Conservation (phyloP, 1,284 basidiomycete species). For the Papiliotrema nemorosa region DNA sequence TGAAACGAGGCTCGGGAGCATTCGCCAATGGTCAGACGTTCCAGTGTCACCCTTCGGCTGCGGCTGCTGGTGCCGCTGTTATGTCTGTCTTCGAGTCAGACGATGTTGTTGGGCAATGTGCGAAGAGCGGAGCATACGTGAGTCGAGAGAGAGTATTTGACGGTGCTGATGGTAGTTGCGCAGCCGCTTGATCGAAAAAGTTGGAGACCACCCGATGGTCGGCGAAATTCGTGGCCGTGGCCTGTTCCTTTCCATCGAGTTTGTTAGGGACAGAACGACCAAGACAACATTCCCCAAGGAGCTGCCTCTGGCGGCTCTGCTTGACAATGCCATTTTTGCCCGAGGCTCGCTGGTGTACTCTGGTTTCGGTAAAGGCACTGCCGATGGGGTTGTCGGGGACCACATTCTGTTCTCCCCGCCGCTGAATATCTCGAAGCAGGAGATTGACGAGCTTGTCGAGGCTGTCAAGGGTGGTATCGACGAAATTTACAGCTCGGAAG, state of each 20-base stretch:
- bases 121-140: constrained; percentile 15
- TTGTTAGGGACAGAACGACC: constrained; percentile 45
- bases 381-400: constrained; percentile 36
- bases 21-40: constrained; percentile 77
- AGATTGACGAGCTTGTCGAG: constrained; percentile 22
- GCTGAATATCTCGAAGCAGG: constrained; percentile 29
- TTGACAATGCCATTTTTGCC: constrained; percentile 24
- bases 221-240: constrained; percentile 56
- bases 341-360: constrained; percentile 31
- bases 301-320: constrained; percentile 17
- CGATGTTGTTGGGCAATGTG: constrained; percentile 11
- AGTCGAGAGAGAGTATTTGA: neutral
- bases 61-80: constrained; percentile 73
- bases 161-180: constrained; percentile 6
- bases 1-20: constrained; percentile 60
- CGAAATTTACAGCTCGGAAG: constrained; percentile 8
- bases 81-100: constrained; percentile 66
- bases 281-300: constrained; percentile 24
- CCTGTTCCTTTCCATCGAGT: constrained; percentile 76
- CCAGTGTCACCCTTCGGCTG: constrained; percentile 71
- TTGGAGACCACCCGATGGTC: constrained; percentile 20
- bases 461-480: constrained; percentile 16
- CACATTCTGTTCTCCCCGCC: constrained; percentile 41
- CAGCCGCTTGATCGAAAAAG: constrained; percentile 2
- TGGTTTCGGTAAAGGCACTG: constrained; percentile 25